Percentiles rank a stretch among this genome's conserved stretches.
Conservation (phyloP, 306 rosid species). For the Ochetophila trinervis region DNA sequence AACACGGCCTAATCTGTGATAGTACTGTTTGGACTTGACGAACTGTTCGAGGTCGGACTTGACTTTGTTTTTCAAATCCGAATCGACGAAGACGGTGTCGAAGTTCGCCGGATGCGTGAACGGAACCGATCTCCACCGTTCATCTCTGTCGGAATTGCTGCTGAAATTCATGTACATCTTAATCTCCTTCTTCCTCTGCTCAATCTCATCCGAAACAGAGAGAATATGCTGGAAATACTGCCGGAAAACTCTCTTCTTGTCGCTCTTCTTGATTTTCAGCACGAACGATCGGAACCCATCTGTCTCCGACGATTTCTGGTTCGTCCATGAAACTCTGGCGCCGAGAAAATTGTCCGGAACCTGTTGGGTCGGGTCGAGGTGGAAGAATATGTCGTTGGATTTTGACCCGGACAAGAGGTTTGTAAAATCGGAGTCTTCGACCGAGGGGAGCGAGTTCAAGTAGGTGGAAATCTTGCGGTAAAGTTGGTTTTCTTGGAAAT, state of each 20-base stretch:
- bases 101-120: conserved; percentile 81
- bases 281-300: conserved; percentile 35
- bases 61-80: conserved; percentile 65
- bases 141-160: conserved; percentile 2
- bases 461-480: conserved; percentile 57
- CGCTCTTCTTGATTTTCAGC: conserved; percentile 56
- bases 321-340: conserved; percentile 64
- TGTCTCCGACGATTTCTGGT: conserved; percentile 6
- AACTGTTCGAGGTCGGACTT: conserved; percentile 79
- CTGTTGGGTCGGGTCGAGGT: conserved; percentile 46
- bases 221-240: conserved; percentile 87
- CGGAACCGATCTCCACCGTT: conserved; percentile 67
- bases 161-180: conserved; percentile 45
- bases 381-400: conserved; percentile 66
- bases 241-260: conserved; percentile 69
- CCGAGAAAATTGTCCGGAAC: conserved; percentile 71
- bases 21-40: conserved; percentile 73
- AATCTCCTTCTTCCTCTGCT: conserved; percentile 50
- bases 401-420: conserved; percentile 77
- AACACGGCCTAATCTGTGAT: conserved; percentile 80
- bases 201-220: conserved; percentile 62
- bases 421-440: conserved; percentile 73
- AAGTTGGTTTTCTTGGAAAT: conserved; percentile 68
- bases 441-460: conserved; percentile 69
- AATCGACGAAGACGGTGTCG: conserved; percentile 70